Conservation (phyloP, 495 filamentous ascomycete species). For the Penicillium cataractarum region DNA sequence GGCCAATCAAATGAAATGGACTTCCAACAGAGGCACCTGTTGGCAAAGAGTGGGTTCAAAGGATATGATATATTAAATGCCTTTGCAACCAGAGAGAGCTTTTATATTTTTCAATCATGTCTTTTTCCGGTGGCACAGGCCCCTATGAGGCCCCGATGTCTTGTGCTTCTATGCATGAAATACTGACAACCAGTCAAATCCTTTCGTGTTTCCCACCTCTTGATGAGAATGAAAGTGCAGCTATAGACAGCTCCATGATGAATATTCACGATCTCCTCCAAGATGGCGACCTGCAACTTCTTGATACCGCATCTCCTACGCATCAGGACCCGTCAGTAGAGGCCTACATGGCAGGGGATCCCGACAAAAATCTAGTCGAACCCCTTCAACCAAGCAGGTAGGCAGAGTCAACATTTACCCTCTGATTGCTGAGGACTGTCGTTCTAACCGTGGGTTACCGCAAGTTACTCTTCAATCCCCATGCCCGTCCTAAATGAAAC, state of each 20-base stretch:
- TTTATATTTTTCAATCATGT: neutral
- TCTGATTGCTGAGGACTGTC: neutral
- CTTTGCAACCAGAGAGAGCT: neutral
- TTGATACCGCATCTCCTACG: neutral
- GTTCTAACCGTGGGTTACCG: neutral
- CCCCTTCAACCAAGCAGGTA: neutral
- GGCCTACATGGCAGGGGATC: neutral
- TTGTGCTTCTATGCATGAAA: neutral
- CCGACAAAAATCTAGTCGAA: neutral
- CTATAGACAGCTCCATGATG: neutral
- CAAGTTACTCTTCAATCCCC: neutral
- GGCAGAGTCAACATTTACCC: neutral
- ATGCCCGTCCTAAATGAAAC: neutral
- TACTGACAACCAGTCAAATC: neutral
- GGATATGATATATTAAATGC: neutral
- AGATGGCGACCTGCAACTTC: neutral
- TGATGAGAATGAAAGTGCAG: neutral
- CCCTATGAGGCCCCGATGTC: neutral
- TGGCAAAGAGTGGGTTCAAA: neutral
- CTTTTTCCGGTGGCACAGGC: neutral
- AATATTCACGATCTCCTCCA: neutral
- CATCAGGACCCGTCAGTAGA: neutral
- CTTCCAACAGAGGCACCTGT: neutral
- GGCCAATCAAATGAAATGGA: neutral
- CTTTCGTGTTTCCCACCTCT: neutral